Evolutionary conservation across 2,329 filamentous ascomycete species (phyloP), one percentile per base, ranked within the genome.

Genomic region (Nemania abortiva): DNA sequence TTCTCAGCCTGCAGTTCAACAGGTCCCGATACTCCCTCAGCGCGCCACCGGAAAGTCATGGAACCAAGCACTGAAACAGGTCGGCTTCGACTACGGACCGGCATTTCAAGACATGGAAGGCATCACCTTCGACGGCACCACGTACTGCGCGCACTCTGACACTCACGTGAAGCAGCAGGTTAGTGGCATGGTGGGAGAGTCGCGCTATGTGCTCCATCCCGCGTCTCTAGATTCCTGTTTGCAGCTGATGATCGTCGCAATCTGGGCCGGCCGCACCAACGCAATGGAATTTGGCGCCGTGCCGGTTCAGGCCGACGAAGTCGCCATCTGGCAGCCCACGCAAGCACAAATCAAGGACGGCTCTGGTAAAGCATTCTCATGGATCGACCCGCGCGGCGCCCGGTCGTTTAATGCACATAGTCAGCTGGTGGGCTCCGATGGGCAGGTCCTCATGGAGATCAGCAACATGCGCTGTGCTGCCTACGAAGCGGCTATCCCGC

Each of bases 401-500:
- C 72, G 75, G 0, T 59, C 65, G 3, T 77, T 71, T 27, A 72
- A 75, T 27, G 70, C 37, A 24, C 71, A 70, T 53, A 71, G 61
- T 4, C 77, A 78, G 63, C 66, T 76, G 68, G 45, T 68, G 3
- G 73, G 73, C 22, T 56, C 68, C 1, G 74, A 77, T 56, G 74
- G 73, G 39, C 62, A 74, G 27, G 55, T 79, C 18, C 65, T 79
- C 13, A 65, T 79, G 72, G 73, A 78, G 27, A 76, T 79, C n/a
- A 39, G 22, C 27, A 75, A 74, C 50, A 42, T 79, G 24, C 73
- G 75, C n/a, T 58, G 66, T 24, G 70, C 68, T 4, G 53, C 29
- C 9, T 79, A 79, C 60, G 78, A 80, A 55, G 78, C 76, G 11
- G 77, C 75, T 2, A 73, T 79, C 9, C 75, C 77, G 0, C 75